phyloP scores from a whole-genome alignment of 1,139 yeast species.

The Ashbya aceris region DNA sequence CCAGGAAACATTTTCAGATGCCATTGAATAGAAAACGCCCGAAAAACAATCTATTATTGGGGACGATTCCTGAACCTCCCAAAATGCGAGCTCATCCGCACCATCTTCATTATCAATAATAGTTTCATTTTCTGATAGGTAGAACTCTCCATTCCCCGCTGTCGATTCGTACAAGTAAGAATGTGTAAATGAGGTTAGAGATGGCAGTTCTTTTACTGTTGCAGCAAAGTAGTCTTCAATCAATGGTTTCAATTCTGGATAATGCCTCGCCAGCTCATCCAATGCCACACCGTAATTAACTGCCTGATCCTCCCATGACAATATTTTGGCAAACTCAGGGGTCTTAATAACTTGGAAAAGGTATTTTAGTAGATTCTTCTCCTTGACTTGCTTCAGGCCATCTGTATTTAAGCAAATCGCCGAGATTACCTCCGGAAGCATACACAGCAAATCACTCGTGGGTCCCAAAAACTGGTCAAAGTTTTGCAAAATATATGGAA shows the following conservation, averaged over 20 bases:
- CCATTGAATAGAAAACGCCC: constrained; percentile 27
- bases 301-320: constrained; percentile 42
- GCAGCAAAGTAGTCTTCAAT: constrained; percentile 44
- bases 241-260: constrained; percentile 56
- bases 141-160: constrained; percentile 34
- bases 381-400: constrained; percentile 53
- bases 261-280: constrained; percentile 80
- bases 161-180: constrained; percentile 38
- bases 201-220: constrained; percentile 43
- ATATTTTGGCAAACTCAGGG: constrained; percentile 40
- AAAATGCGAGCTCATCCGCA: constrained; percentile 35
- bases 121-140: constrained; percentile 34
- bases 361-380: constrained; percentile 38
- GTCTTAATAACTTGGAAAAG: constrained; percentile 46
- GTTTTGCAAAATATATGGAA: constrained; percentile 53
- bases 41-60: constrained; percentile 28
- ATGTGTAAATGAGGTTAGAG: constrained; percentile 31
- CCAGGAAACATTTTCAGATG: constrained; percentile 35
- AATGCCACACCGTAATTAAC: constrained; percentile 56
- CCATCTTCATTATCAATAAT: constrained; percentile 35
- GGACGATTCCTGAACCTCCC: constrained; percentile 38
- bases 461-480: constrained; percentile 47
- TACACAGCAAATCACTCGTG: constrained; percentile 47
- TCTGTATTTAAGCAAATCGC: constrained; percentile 74
- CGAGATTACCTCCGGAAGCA: constrained; percentile 70